phyloP scores from a whole-genome alignment of 2,329 filamentous ascomycete genomes.

The Shiraia sp. region DNA sequence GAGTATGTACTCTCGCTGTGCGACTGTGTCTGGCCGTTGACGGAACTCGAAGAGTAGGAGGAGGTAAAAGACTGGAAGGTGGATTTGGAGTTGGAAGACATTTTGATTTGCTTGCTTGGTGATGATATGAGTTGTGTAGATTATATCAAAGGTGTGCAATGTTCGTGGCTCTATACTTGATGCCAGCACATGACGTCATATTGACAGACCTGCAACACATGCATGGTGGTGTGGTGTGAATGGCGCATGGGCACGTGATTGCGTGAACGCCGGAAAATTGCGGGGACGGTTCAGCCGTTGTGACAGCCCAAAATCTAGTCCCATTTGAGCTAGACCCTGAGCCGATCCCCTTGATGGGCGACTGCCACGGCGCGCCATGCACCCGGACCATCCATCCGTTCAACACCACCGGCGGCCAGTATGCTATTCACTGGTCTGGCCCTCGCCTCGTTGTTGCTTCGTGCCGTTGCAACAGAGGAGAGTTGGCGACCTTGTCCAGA shows the following conservation, averaged over 20 bases:
- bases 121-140: background rate
- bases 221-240: no score
- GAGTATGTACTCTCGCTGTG: constrained; percentile 26
- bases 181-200: no score
- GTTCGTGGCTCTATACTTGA: no score
- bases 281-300: no score
- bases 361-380: constrained; percentile 10
- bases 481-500: constrained; percentile 12
- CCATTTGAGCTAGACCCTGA: no score
- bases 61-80: constrained; percentile 32
- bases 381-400: constrained; percentile 6
- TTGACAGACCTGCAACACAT: no score
- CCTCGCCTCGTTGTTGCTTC: constrained; percentile 13
- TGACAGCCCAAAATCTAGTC: no score
- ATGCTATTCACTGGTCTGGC: constrained; percentile 8
- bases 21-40: constrained; percentile 36
- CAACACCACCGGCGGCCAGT: constrained; percentile 10
- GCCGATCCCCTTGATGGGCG: constrained; percentile 18
- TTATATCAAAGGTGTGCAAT: no score
- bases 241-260: no score
- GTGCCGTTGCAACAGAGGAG: constrained; percentile 7
- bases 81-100: constrained; percentile 13
- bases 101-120: no score
- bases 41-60: constrained; percentile 25
- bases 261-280: no score